Evolutionary conservation across 768 basidiomycete genomes (phyloP), one percentile per base, ranked within the genome.

Genomic region (Pholiota molesta): DNA sequence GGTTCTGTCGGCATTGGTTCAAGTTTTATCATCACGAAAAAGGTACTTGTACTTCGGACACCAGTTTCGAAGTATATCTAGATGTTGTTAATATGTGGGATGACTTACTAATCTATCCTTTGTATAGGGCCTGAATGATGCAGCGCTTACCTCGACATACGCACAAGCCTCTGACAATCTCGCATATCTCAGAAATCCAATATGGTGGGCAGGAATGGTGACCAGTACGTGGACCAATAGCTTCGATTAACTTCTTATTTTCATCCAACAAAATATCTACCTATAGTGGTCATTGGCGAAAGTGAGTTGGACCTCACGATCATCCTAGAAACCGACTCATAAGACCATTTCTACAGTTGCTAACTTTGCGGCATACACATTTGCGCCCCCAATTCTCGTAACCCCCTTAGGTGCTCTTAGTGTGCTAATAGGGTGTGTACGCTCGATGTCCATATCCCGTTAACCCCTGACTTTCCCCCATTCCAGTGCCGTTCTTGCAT

Each of bases 11-110:
- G 91, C 61, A 99, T 99, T 67, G 97, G 97, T 54, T 92, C 91
- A 40, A 97, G 95, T 75, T 97, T 95, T 74, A 97, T 99, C 72
- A 97, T 99, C 73, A 99, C 97, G 17, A 99, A 99, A 86, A 99
- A 97, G 90, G 97, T 92, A 66, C 56, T 37, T 37, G 47, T 44
- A 42, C 31, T 60, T 57, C 29, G 14, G 19, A 39, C 54, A 45
- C 29, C 19, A 49, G 29, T 28, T 28, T 60, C 21, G 21, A 21
- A 5, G 19, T 7, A 21, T 19, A 21, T 42, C n/a, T 21, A 10
- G 40, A 16, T 8, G 17, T 26, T 35, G 8, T 13, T 2, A 49
- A 14, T 49, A 26, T 14, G 21, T 49, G 19, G 21, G 47, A 49
- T 11, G 3, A 23, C 10, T 26, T 26, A 19, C 47, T 49, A 7